Percentiles rank a stretch among this genome's conserved stretches.
phyloP scores from a whole-genome alignment of 1,139 yeast species.

The Protomyces gravidus region DNA sequence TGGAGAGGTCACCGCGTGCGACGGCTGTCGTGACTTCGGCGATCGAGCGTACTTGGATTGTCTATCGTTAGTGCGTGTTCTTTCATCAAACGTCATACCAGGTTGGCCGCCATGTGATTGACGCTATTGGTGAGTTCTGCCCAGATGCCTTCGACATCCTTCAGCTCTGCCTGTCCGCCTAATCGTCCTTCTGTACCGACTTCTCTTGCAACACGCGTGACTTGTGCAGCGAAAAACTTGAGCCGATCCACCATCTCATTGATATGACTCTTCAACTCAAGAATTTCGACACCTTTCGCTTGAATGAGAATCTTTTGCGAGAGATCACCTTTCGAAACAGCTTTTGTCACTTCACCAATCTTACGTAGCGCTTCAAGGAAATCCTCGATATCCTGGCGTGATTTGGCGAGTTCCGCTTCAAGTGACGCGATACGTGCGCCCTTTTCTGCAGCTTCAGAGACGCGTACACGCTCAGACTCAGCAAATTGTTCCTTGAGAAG shows the following conservation, averaged over 20 bases:
- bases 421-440: background rate
- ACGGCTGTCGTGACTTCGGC: slow-evolving; percentile 86
- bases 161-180: slow-evolving; percentile 83
- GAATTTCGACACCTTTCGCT: slow-evolving; percentile 61
- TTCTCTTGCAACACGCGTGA: slow-evolving; percentile 79
- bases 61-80: too few relatives aligned
- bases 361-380: slow-evolving; percentile 72
- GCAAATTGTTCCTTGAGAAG: slow-evolving; percentile 5
- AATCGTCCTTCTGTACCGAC: slow-evolving; percentile 76
- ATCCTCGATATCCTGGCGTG: slow-evolving; percentile 34
- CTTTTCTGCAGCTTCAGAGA: background rate
- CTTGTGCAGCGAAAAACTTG: slow-evolving; percentile 76
- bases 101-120: slow-evolving; percentile 79
- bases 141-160: slow-evolving; percentile 84
- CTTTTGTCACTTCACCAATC: slow-evolving; percentile 74
- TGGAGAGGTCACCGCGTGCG: slow-evolving; percentile 70
- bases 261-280: slow-evolving; percentile 72
- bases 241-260: slow-evolving; percentile 86
- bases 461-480: background rate
- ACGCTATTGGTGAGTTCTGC: slow-evolving; percentile 76
- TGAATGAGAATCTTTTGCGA: slow-evolving; percentile 72
- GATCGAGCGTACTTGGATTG: slow-evolving; percentile 78
- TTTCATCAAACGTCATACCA: slow-evolving; percentile 39
- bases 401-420: slow-evolving; percentile 5
- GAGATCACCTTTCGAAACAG: slow-evolving; percentile 81